Percentiles rank a stretch among this genome's conserved stretches.
These are phyloP conservation scores for Elsinoe arachidis DNA, from an alignment of 2,329 filamentous ascomycete genomes.

Conservation along the genomic window DNA sequence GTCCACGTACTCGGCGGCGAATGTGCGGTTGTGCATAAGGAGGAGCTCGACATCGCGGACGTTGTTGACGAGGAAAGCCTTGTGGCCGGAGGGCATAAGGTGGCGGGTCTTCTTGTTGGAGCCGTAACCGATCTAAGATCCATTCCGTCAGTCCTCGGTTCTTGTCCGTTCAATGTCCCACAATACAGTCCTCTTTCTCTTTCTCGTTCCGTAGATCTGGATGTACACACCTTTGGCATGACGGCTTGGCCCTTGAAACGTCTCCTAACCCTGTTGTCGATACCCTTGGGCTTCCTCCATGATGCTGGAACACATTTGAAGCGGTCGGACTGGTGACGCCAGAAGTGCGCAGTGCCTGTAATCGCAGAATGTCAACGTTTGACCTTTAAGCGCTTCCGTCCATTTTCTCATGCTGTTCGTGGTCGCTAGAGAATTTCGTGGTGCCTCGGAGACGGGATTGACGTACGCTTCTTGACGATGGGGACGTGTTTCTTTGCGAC, in stretches of 20 bases:
- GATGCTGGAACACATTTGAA: constrained; percentile 84
- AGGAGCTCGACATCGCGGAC: constrained; percentile 90
- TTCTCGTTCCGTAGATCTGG: constrained; percentile 5
- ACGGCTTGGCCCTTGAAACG: constrained; percentile 91
- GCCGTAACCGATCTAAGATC: constrained; percentile 82
- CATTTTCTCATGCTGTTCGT: neutral
- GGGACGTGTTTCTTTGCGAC: constrained; percentile 98
- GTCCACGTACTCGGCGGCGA: constrained; percentile 84
- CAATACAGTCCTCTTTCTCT: neutral
- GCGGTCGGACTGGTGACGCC: constrained; percentile 93
- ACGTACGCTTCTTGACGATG: constrained; percentile 99
- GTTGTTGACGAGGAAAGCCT: constrained; percentile 99
- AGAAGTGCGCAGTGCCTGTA: constrained; percentile 86
- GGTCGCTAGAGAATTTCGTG: constrained; percentile 7
- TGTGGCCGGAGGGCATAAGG: constrained; percentile 98
- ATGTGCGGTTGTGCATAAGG: constrained; percentile 99
- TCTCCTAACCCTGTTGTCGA: constrained; percentile 95
- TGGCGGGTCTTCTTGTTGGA: constrained; percentile 99
- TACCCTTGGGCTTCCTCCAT: constrained; percentile 99
- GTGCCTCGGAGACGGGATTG: constrained; percentile 17
- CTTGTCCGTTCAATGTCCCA: neutral
- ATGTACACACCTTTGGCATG: constrained; percentile 86
- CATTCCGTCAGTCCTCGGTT: constrained; percentile 2
- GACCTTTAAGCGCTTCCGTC: neutral
- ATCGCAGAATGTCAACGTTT: constrained; percentile 26